A percentile compares a stretch with the other conserved stretches of the same genome.
These are phyloP conservation scores for Talaromyces sp. DNA, from an alignment of 2,329 filamentous ascomycete species.

Conservation along the genomic window DNA sequence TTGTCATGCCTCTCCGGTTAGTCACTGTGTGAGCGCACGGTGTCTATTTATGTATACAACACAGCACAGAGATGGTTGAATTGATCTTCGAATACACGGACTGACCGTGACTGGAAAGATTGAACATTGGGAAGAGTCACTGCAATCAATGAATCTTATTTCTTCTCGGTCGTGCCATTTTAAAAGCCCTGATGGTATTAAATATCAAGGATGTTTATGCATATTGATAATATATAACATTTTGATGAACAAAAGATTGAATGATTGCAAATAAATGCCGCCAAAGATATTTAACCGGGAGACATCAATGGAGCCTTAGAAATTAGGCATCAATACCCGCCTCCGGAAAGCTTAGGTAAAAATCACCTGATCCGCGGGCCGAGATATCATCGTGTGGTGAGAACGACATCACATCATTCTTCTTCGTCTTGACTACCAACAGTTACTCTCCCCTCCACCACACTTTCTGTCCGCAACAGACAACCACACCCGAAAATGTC, in stretches of 20 bases:
- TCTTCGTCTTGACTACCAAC: background rate
- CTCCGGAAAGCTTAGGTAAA: constrained; percentile 4
- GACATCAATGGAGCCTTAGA: background rate
- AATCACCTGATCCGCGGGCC: constrained; percentile 20
- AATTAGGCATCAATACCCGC: background rate
- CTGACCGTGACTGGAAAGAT: background rate
- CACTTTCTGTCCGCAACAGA: background rate
- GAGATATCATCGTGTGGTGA: constrained; percentile 18
- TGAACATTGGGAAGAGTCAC: background rate
- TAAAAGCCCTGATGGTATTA: background rate
- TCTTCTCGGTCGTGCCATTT: background rate
- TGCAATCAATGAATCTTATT: background rate
- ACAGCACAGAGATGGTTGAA: background rate
- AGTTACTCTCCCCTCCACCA: constrained; percentile 7
- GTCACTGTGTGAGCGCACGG: background rate
- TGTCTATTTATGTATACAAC: background rate
- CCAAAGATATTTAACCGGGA: background rate
- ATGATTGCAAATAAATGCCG: background rate
- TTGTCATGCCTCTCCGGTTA: background rate
- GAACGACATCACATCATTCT: constrained; percentile 9
- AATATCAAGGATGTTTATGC: background rate
- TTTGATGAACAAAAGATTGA: background rate
- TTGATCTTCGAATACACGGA: background rate
- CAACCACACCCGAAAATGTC: constrained; percentile 30
- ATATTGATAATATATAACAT: background rate